Evolutionary conservation across 768 basidiomycete species (phyloP).

Genomic region (Mycena rosella): DNA sequence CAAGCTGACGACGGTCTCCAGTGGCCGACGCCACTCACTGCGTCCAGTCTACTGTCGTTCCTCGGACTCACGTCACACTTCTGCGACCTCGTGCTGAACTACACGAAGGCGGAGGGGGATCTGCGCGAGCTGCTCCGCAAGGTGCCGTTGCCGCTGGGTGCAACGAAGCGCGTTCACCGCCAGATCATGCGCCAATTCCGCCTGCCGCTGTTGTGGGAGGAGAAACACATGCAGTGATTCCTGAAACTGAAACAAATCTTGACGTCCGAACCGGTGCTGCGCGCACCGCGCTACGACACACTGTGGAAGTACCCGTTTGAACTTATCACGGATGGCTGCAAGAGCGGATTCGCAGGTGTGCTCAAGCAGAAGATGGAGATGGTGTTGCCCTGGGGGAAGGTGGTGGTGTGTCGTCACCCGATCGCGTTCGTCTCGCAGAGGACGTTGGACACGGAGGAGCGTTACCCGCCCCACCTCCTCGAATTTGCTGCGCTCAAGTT

Average conservation of each 20-base stretch:
- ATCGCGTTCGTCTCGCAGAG: slow-evolving; percentile 49
- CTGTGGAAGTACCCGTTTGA: slow-evolving; percentile 42
- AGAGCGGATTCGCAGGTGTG: slow-evolving; percentile 41
- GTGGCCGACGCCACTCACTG: slow-evolving; percentile 46
- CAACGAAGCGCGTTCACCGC: slow-evolving; percentile 44
- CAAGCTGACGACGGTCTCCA: slow-evolving; percentile 53
- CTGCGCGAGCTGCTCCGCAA: slow-evolving; percentile 44
- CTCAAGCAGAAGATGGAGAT: slow-evolving; percentile 16
- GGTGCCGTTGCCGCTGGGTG: slow-evolving; percentile 34
- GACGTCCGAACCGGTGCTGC: neutral
- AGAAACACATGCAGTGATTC: slow-evolving; percentile 40
- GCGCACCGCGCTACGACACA: slow-evolving; percentile 19
- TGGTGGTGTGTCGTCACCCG: slow-evolving; percentile 38
- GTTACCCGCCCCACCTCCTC: no score
- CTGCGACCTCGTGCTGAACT: slow-evolving; percentile 47
- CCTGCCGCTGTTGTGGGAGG: slow-evolving; percentile 30
- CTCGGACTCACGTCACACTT: slow-evolving; percentile 51
- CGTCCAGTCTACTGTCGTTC: slow-evolving; percentile 47
- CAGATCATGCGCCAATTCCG: slow-evolving; percentile 37
- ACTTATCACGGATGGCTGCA: slow-evolving; percentile 43
- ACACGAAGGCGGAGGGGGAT: slow-evolving; percentile 45
- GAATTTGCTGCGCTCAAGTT: no score
- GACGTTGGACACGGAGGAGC: slow-evolving; percentile 45
- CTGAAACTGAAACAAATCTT: slow-evolving; percentile 36
- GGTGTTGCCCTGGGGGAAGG: slow-evolving; percentile 22